Conservation (phyloP, 2,329 filamentous ascomycete genomes). For the Apiospora kogelbergensis region DNA sequence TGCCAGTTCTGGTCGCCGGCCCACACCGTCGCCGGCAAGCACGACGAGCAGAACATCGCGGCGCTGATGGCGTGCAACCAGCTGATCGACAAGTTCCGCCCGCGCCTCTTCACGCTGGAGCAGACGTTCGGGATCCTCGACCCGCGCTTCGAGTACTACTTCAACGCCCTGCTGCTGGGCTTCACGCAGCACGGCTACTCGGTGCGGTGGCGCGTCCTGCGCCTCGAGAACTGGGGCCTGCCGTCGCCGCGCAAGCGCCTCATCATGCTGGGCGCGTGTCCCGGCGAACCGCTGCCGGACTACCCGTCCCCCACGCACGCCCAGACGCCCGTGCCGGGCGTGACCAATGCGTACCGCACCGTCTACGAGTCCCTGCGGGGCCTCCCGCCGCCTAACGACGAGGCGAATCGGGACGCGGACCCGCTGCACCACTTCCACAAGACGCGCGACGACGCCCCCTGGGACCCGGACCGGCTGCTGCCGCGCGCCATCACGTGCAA, state of each 20-base stretch:
- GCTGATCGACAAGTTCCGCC: conserved; percentile 58
- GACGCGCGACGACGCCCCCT: conserved; percentile 35
- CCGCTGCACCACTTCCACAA: conserved; percentile 40
- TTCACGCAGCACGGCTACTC: conserved; percentile 68
- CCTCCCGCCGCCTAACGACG: background rate
- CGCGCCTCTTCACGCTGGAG: conserved; percentile 74
- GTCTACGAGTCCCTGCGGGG: background rate
- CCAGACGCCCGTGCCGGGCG: conserved; percentile 12
- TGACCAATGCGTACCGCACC: conserved; percentile 37
- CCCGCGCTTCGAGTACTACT: conserved; percentile 52
- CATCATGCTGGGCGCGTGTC: conserved; percentile 59
- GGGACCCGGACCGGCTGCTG: conserved; percentile 47
- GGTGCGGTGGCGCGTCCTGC: conserved; percentile 65
- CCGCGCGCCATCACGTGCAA: conserved; percentile 64
- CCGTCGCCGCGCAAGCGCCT: conserved; percentile 51
- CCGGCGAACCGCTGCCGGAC: conserved; percentile 67
- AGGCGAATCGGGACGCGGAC: conserved; percentile 20
- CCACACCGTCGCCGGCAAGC: conserved; percentile 58
- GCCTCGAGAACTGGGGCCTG: conserved; percentile 50
- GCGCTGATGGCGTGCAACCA: conserved; percentile 53
- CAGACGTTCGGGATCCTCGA: conserved; percentile 71
- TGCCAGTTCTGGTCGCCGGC: conserved; percentile 76
- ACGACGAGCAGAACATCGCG: conserved; percentile 68
- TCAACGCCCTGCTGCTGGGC: conserved; percentile 60
- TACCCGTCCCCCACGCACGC: conserved; percentile 66